phyloP scores from a whole-genome alignment of 768 basidiomycete genomes.

The Dendrothele bispora region DNA sequence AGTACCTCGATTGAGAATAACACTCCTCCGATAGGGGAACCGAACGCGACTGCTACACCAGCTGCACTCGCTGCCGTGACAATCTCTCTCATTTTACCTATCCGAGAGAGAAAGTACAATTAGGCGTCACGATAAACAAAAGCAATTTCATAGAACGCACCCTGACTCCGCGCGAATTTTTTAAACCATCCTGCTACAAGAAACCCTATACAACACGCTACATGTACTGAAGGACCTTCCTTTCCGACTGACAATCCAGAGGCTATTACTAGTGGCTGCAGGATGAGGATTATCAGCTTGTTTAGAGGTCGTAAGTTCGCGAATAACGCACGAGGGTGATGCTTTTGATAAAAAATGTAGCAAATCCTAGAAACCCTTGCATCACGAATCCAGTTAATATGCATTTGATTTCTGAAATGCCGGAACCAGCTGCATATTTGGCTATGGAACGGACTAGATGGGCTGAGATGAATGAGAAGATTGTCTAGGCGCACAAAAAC shows the following conservation, averaged over 20 bases:
- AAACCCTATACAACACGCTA: slow-evolving; percentile 91
- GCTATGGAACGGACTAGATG: slow-evolving; percentile 88
- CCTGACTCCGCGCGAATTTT: slow-evolving; percentile 84
- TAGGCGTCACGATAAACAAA: too few species aligned
- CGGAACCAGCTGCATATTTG: slow-evolving; percentile 95
- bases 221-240: slow-evolving; percentile 97
- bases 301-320: neutral
- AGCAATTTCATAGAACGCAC: too few species aligned
- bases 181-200: slow-evolving; percentile 84
- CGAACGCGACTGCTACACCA: slow-evolving; percentile 98
- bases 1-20: slow-evolving; percentile 93
- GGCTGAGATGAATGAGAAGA: slow-evolving; percentile 84
- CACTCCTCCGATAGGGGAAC: slow-evolving; percentile 96
- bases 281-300: too few species aligned
- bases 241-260: slow-evolving; percentile 97
- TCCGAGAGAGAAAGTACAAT: too few species aligned
- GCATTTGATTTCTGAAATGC: slow-evolving; percentile 98
- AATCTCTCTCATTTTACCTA: slow-evolving; percentile 86
- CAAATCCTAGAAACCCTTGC: slow-evolving; percentile 89
- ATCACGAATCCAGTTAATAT: slow-evolving; percentile 97
- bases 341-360: slow-evolving; percentile 92
- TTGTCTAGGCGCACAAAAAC: slow-evolving; percentile 46
- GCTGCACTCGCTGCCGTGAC: slow-evolving; percentile 95
- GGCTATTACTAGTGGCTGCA: slow-evolving; percentile 92
- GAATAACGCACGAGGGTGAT: slow-evolving; percentile 73